phyloP scores from a whole-genome alignment of 1,139 yeast species.

The Saccharomyces pastorianus region DNA sequence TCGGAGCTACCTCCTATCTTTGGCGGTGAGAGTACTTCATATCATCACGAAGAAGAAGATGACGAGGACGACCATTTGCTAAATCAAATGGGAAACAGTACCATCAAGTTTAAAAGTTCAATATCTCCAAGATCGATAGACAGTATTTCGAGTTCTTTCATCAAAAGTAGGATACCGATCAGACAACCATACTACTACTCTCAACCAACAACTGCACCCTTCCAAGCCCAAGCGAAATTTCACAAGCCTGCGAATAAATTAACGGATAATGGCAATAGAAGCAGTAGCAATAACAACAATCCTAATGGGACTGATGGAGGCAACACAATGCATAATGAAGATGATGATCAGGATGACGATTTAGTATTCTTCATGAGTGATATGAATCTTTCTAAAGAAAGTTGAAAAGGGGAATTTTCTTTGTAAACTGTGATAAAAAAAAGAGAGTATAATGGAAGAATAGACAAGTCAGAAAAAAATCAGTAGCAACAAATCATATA shows the following conservation, averaged over 20 bases:
- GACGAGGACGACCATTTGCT: constrained; percentile 18
- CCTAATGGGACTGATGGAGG: constrained; percentile 5
- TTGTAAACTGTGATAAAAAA: too few species aligned
- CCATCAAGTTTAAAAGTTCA: constrained; percentile 12
- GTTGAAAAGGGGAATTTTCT: too few species aligned
- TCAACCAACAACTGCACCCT: constrained; percentile 33
- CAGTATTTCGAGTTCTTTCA: constrained; percentile 22
- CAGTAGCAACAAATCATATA: neutral
- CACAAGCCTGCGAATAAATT: constrained; percentile 32
- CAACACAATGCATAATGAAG: constrained; percentile 5
- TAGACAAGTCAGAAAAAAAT: neutral
- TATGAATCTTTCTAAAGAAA: constrained; percentile 42
- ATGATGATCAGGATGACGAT: constrained; percentile 68
- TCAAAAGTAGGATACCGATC: constrained; percentile 22
- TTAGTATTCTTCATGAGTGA: constrained; percentile 85
- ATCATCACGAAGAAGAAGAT: constrained; percentile 10
- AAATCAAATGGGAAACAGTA: constrained; percentile 4
- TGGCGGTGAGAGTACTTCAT: constrained; percentile 13
- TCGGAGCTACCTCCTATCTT: constrained; percentile 12
- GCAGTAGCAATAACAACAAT: constrained; percentile 5
- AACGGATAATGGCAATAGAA: constrained; percentile 11
- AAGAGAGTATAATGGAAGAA: neutral
- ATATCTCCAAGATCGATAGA: constrained; percentile 27
- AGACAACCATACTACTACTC: constrained; percentile 29
- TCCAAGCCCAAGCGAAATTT: constrained; percentile 35